Conservation (phyloP, 140 eudicot species). For the Cichorium intybus region DNA sequence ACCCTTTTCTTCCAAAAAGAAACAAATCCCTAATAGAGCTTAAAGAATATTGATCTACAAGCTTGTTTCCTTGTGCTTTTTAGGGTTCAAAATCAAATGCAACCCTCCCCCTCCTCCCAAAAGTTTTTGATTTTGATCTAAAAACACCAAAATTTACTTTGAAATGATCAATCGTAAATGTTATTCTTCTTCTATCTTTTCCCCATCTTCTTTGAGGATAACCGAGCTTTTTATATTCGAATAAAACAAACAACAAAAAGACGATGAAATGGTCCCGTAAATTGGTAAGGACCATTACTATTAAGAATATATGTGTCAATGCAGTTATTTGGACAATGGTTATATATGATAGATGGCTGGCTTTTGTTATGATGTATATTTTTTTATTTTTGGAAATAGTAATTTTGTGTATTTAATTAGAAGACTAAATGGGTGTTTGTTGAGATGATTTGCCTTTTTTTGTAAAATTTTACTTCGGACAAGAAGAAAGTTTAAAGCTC, state of each 20-base stretch:
- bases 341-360: neutral
- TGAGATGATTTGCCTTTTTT: neutral
- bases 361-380: neutral
- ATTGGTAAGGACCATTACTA: conserved; percentile 19
- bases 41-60: conserved; percentile 38
- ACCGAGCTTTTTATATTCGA: conserved; percentile 23
- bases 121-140: conserved; percentile 28
- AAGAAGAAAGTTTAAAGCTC: neutral
- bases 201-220: conserved; percentile 25
- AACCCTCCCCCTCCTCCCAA: conserved; percentile 8
- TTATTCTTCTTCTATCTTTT: conserved; percentile 31
- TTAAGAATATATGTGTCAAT: neutral
- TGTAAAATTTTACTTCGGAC: neutral
- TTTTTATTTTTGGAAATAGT: neutral
- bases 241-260: conserved; percentile 18
- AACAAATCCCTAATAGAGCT: conserved; percentile 38
- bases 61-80: conserved; percentile 40
- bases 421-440: neutral
- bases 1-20: conserved; percentile 25
- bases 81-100: conserved; percentile 39
- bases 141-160: conserved; percentile 32
- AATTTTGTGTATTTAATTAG: neutral
- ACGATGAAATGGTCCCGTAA: conserved; percentile 17
- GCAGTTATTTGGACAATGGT: neutral
- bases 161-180: conserved; percentile 31